Percentiles rank a stretch among this genome's conserved stretches.
phyloP scores from a whole-genome alignment of 129 eudicot genomes.

The Silybum marianum region DNA sequence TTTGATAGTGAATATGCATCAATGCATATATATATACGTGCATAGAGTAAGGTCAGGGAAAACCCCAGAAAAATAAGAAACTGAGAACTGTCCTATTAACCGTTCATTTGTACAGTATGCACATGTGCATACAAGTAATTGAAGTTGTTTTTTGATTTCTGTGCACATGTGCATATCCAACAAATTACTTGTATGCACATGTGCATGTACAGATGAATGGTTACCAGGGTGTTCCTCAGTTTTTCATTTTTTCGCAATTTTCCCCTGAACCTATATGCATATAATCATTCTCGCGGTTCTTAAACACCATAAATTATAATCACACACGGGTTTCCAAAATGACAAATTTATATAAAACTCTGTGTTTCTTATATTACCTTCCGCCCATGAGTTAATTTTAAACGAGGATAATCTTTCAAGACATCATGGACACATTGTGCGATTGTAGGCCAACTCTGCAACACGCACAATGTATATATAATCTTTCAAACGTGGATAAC shows the following conservation, averaged over 20 bases:
- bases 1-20: not conserved
- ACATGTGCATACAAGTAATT: too few relatives aligned
- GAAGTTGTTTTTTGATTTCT: too few relatives aligned
- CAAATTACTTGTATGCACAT: too few relatives aligned
- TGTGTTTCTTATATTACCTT: constrained; percentile 44
- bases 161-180: not conserved
- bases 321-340: not conserved
- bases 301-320: not conserved
- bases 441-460: constrained; percentile 73
- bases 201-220: not conserved
- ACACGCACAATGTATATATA: not conserved
- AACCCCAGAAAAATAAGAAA: not conserved
- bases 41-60: not conserved
- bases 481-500: not conserved
- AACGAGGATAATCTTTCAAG: constrained; percentile 68
- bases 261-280: not conserved
- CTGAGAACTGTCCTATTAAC: not conserved
- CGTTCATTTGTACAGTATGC: not conserved
- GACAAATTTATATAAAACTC: not conserved
- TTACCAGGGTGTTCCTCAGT: not conserved
- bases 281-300: not conserved
- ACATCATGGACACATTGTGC: constrained; percentile 82
- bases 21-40: not conserved
- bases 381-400: constrained; percentile 84
- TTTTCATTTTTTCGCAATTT: not conserved